Base-by-base conservation (phyloP, 805 yeast genomes). In the Candida tammaniensis region DNA sequence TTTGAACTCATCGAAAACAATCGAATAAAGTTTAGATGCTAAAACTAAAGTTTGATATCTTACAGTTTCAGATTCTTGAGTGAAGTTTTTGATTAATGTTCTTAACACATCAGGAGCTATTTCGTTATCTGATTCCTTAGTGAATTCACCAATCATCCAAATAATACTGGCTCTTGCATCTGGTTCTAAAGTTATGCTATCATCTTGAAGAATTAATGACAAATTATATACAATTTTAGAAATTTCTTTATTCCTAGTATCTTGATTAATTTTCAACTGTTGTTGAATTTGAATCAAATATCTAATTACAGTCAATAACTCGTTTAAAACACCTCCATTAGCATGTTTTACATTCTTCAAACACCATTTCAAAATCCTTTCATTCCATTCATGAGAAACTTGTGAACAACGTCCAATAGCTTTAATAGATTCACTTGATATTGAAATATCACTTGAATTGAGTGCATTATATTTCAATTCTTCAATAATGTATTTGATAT, bases 111-210 rank as follows among this genome's bases (percentile, higher is more conserved):
- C 96, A 0, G 94, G 89, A 3, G 89, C 81, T 32, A 85, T 57
- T 17, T 52, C 43, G 24, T 61, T 64, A 17, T 54, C 38, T 14
- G 56, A 53, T 8, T 49, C 47, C 19, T 45, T 52, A 0, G 81
- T 69, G 52, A 80, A 82, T 51, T 93, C 97, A 4, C 98, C 96
- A 33, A 91, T 73, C 7, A 91, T 68, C 98, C 98, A 93, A 5
- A 91, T 70, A 8, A 89, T 80, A 30, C 91, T 83, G 1, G 95
- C 87, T 44, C 80, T 76, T 0, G 98, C 94, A 12, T 57, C 63
- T 14, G 53, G 45, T 12, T 55, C 61, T n/a, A 59, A 35, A 13
- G 37, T 24, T 12, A 46, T n/a, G 7, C 11, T 26, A 7, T 48
- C 49, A 20, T 57, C 57, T 9, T 42, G 43, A 25, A 68, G 49